phyloP scores from a whole-genome alignment of 805 yeast species.

The Starmerella bombi region DNA sequence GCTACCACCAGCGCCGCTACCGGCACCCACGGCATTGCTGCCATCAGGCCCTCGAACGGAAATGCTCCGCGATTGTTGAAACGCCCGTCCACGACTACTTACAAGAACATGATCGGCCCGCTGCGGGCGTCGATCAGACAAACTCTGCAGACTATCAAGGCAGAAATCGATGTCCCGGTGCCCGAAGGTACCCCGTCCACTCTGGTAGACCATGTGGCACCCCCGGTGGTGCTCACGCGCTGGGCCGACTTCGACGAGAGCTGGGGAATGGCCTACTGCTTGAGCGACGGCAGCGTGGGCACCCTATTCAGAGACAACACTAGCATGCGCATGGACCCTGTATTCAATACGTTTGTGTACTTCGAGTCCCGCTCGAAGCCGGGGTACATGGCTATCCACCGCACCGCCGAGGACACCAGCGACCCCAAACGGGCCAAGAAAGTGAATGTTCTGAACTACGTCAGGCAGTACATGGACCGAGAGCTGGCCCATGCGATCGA shows the following conservation, averaged over 20 bases:
- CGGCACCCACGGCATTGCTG: neutral
- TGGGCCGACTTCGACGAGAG: constrained; percentile 98
- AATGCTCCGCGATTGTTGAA: constrained; percentile 7
- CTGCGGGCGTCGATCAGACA: constrained; percentile 12
- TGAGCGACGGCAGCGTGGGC: constrained; percentile 81
- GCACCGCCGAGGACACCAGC: constrained; percentile 32
- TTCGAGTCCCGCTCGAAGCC: constrained; percentile 40
- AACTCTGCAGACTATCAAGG: constrained; percentile 5
- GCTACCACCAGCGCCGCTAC: neutral
- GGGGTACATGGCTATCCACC: constrained; percentile 19
- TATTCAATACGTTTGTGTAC: constrained; percentile 39
- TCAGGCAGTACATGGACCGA: constrained; percentile 83
- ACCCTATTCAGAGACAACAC: constrained; percentile 78
- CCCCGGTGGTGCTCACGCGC: constrained; percentile 38
- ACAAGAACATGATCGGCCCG: constrained; percentile 6
- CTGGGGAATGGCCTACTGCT: constrained; percentile 88
- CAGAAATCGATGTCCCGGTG: neutral
- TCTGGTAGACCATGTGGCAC: constrained; percentile 5
- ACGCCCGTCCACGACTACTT: constrained; percentile 10
- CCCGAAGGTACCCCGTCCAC: neutral
- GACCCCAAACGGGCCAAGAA: constrained; percentile 35
- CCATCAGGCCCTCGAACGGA: neutral
- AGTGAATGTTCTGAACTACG: constrained; percentile 74
- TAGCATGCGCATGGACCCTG: constrained; percentile 57
- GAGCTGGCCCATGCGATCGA: constrained; percentile 49